These are phyloP conservation scores for Quercus ilex DNA, from an alignment of 306 rosid species.

Conservation along the genomic window DNA sequence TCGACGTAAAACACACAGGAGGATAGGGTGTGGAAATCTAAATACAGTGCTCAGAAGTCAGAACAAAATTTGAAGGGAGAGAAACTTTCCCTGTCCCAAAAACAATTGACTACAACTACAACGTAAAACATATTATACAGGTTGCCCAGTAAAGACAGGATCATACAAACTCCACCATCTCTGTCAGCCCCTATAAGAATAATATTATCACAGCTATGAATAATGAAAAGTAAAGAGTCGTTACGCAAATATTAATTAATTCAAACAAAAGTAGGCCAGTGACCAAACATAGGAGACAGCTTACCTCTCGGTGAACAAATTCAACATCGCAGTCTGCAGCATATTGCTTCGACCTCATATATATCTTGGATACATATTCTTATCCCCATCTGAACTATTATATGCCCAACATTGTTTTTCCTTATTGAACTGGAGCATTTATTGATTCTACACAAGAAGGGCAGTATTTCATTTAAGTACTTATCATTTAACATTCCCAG, in stretches of 20 bases:
- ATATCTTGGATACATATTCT: conserved; percentile 19
- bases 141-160: conserved; percentile 25
- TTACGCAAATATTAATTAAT: too few relatives aligned
- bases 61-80: conserved; percentile 11
- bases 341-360: conserved; percentile 8
- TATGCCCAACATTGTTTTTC: conserved; percentile 6
- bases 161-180: conserved; percentile 25
- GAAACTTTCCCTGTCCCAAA: conserved; percentile 6
- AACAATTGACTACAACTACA: conserved; percentile 23
- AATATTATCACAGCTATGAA: background rate
- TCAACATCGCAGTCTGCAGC: conserved; percentile 24
- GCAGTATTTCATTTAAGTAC: conserved; percentile 12
- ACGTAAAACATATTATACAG: conserved; percentile 21
- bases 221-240: background rate
- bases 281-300: background rate
- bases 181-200: conserved; percentile 24
- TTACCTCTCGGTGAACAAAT: background rate
- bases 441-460: background rate
- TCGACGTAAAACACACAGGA: conserved; percentile 17
- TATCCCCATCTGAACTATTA: conserved; percentile 19
- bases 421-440: conserved; percentile 25
- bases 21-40: conserved; percentile 10
- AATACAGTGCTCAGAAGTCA: conserved; percentile 1
- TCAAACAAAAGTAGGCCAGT: background rate
- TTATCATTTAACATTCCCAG: conserved; percentile 46